Evolutionary conservation across 2,329 filamentous ascomycete genomes (phyloP), one percentile per base, ranked within the genome.

Genomic region (Arthrocladium fulminans): DNA sequence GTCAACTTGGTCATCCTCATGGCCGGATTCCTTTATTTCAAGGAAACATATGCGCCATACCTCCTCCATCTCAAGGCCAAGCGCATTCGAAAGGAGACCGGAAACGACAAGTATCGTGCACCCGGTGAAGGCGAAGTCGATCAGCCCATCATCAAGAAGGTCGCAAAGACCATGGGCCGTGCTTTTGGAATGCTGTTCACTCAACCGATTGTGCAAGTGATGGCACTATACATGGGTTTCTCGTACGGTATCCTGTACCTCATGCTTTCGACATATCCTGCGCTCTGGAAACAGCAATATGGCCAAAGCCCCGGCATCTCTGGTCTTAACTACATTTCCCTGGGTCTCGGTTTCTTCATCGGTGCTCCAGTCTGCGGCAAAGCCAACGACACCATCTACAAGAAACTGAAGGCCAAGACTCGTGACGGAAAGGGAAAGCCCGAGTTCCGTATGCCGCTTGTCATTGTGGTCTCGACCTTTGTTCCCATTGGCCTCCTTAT

Each of bases 21-120:
- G 3, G 80, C 45, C 27, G 57, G 80, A 2, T 63, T 83, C 49
- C 73, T 76, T 59, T 72, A 78, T 46, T 68, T 77, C 8, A 69
- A 71, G 43, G 80, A 83, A 59, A 81, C 79, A 0, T 83, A 82
- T 60, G 73, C 72, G 0, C 78, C 80, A 0, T 74, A 76, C 8
- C 71, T 86, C 2, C 72, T 84, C 1, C 65, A 69, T 44, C 67
- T 72, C 58, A 81, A 79, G 61, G 75, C 75, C 48, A 62, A 69
- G 32, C 67, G 67, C n/a, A 69, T 65, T 43, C 54, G 61, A n/a
- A 57, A 59, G 37, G 54, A 63, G 35, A 63, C 61, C 2, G 60
- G 58, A n/a, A 58, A 63, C 32, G 32, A 45, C n/a, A 51, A 52
- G 4, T 58, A 63, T 38, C 57, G 60, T 8, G 60, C 62, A 3